Conservation (phyloP, 176 grass and related monocot species). For the Olyra latifolia region DNA sequence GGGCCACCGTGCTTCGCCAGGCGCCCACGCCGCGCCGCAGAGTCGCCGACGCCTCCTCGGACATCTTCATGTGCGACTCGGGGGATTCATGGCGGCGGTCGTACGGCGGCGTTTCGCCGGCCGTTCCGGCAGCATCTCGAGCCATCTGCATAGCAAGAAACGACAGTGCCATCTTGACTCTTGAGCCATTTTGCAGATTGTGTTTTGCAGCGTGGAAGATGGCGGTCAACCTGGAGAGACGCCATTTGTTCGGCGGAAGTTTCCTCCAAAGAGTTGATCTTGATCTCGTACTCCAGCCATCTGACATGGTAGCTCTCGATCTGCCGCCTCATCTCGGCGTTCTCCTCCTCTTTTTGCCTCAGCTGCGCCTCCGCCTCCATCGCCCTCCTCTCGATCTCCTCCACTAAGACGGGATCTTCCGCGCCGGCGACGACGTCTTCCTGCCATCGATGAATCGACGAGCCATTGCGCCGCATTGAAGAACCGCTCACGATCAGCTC, state of each 20-base stretch:
- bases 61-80: background rate
- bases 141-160: slow-evolving; percentile 8
- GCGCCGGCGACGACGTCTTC: background rate
- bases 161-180: too few relatives aligned
- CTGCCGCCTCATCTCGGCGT: slow-evolving; percentile 29
- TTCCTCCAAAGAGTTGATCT: slow-evolving; percentile 50
- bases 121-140: slow-evolving; percentile 9
- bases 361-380: slow-evolving; percentile 33
- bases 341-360: slow-evolving; percentile 43
- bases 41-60: background rate
- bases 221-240: slow-evolving; percentile 20
- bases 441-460: background rate
- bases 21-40: background rate
- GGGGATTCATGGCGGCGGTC: background rate
- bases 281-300: slow-evolving; percentile 56
- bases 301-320: slow-evolving; percentile 43
- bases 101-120: background rate
- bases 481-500: background rate
- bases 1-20: background rate
- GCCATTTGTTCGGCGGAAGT: slow-evolving; percentile 42
- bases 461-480: background rate
- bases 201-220: background rate
- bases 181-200: background rate
- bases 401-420: background rate
- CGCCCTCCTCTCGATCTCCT: slow-evolving; percentile 39